These are phyloP conservation scores for Colletotrichum aenigma DNA, from an alignment of 2,329 filamentous ascomycete genomes.

Conservation along the genomic window DNA sequence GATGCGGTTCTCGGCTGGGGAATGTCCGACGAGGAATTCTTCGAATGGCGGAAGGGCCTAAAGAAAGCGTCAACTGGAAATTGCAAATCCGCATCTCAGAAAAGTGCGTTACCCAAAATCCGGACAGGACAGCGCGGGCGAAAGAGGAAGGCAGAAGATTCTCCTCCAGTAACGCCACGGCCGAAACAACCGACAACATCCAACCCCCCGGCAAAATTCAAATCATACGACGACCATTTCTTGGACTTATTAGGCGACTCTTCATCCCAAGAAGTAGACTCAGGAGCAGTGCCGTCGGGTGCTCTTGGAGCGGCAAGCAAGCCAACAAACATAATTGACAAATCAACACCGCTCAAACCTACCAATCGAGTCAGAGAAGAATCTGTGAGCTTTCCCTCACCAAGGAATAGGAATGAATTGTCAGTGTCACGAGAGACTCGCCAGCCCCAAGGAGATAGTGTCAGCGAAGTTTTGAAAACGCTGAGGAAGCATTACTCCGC, in stretches of 20 bases:
- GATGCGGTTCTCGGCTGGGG: background rate
- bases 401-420: background rate
- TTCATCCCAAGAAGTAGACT: background rate
- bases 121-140: background rate
- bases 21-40: background rate
- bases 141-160: background rate
- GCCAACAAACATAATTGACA: background rate
- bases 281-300: background rate
- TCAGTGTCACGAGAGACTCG: background rate
- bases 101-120: background rate
- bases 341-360: background rate
- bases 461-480: background rate
- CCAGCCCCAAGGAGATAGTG: background rate
- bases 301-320: background rate
- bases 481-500: background rate
- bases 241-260: background rate
- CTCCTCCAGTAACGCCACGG: fast-evolving
- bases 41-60: background rate
- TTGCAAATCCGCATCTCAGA: background rate
- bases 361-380: background rate
- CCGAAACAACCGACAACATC: background rate
- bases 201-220: background rate
- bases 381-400: background rate
- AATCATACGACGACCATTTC: background rate
- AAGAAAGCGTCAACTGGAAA: background rate